Evolutionary conservation across 495 filamentous ascomycete species (phyloP).

Genomic region (Aspergillus heteromorphus): DNA sequence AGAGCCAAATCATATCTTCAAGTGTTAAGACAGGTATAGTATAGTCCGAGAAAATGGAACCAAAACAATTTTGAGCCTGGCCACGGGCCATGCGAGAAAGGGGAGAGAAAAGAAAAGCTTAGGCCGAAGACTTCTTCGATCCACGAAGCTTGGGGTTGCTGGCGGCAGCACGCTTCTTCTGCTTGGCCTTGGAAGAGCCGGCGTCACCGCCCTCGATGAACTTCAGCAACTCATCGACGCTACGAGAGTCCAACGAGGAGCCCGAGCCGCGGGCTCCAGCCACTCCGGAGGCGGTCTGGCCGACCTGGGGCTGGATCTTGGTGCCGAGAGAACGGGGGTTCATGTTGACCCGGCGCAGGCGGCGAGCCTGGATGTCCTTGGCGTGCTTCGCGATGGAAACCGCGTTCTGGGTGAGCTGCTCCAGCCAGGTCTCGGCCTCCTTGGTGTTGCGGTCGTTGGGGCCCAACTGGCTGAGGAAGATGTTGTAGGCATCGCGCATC

Average conservation of each 20-base stretch:
- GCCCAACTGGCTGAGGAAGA: slow-evolving; percentile 82
- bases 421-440: slow-evolving; percentile 90
- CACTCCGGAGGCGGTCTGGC: slow-evolving; percentile 46
- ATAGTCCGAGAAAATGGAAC: slow-evolving; percentile 21
- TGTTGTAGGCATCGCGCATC: slow-evolving; percentile 94
- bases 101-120: slow-evolving; percentile 14
- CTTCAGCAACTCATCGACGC: slow-evolving; percentile 78
- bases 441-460: slow-evolving; percentile 91
- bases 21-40: slow-evolving; percentile 30
- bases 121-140: slow-evolving; percentile 40
- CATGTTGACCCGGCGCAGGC: slow-evolving; percentile 56
- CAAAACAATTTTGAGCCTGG: slow-evolving; percentile 12
- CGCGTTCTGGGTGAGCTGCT: slow-evolving; percentile 89
- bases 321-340: slow-evolving; percentile 50
- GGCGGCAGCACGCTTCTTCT: slow-evolving; percentile 59
- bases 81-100: slow-evolving; percentile 7
- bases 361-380: slow-evolving; percentile 73
- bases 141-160: slow-evolving; percentile 66
- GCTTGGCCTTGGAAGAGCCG: slow-evolving; percentile 49
- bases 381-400: slow-evolving; percentile 89
- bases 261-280: slow-evolving; percentile 34
- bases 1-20: slow-evolving; percentile 26
- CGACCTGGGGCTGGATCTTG: slow-evolving; percentile 48
- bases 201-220: slow-evolving; percentile 75
- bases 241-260: slow-evolving; percentile 59